Conservation (phyloP, 306 rosid genomes). For the Lathyrus oleraceus region DNA sequence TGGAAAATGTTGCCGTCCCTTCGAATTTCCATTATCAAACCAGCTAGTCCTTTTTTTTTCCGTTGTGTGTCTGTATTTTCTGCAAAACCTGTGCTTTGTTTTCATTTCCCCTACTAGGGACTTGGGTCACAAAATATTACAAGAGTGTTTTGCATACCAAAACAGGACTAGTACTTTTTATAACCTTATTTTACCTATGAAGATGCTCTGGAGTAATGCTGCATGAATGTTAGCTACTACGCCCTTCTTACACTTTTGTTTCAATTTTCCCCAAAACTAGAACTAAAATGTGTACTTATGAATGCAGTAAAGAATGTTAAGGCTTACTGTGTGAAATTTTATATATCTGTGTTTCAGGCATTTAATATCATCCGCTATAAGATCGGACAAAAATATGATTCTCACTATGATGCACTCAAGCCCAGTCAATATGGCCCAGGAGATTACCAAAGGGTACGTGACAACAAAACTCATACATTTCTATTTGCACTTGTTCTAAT, state of each 20-base stretch:
- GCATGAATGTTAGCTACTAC: constrained; percentile 5
- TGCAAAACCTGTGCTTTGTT: not conserved
- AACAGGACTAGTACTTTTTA: no score
- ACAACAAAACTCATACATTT: constrained; percentile 19
- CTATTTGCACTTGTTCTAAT: constrained; percentile 16
- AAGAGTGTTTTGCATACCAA: no score
- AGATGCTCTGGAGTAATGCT: not conserved
- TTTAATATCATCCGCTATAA: constrained; percentile 80
- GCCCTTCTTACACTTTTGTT: not conserved
- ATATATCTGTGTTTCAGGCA: constrained; percentile 60
- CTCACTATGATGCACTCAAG: constrained; percentile 75
- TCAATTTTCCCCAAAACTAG: not conserved
- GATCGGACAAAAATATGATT: constrained; percentile 74
- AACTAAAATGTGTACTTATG: constrained; percentile 2
- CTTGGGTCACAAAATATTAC: no score
- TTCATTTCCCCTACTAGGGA: no score
- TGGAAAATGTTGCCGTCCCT: not conserved
- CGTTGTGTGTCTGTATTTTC: not conserved
- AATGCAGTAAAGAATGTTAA: not conserved
- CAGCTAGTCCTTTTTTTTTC: constrained; percentile 1
- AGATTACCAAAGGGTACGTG: constrained; percentile 74
- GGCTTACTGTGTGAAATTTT: not conserved
- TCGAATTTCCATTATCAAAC: not conserved
- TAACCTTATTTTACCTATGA: no score
- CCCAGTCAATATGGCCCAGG: constrained; percentile 67